Evolutionary conservation across 108 stramenopile genomes (phyloP).

Genomic region (Schizochytrium sp.): DNA sequence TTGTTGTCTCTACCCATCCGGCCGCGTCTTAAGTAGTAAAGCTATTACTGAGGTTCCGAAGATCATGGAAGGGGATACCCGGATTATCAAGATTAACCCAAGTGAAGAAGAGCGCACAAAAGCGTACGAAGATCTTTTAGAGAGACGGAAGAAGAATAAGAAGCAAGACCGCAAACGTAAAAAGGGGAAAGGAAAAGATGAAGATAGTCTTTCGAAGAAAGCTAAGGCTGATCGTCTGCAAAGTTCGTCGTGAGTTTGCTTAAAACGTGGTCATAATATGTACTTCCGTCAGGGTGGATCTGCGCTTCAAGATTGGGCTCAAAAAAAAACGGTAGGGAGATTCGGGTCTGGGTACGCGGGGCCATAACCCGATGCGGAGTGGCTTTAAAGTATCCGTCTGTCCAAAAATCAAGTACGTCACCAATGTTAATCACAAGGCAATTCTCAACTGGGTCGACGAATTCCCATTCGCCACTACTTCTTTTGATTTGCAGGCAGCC

Average conservation of each 20-base stretch:
- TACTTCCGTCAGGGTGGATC: constrained; percentile 31
- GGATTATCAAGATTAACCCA: not conserved
- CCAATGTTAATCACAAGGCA: constrained; percentile 39
- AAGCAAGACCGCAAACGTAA: not conserved
- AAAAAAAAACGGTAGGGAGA: constrained; percentile 47
- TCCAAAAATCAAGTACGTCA: constrained; percentile 53
- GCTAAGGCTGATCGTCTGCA: not conserved
- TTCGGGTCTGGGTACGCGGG: not conserved
- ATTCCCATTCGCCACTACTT: not conserved
- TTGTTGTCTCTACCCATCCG: constrained; percentile 67
- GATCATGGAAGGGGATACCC: not conserved
- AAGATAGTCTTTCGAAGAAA: not conserved
- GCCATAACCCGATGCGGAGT: constrained; percentile 28
- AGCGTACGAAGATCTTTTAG: not conserved
- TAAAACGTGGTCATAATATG: constrained; percentile 11
- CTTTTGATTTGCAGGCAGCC: not conserved
- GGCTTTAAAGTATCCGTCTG: constrained; percentile 49
- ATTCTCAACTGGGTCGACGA: constrained; percentile 7
- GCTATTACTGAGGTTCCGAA: constrained; percentile 68
- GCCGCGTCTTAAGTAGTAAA: constrained; percentile 73
- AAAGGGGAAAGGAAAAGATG: constrained; percentile 33
- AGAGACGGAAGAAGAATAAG: not conserved
- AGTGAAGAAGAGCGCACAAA: not conserved
- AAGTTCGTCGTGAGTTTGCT: constrained; percentile 52
- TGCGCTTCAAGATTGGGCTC: constrained; percentile 37